Evolutionary conservation across 345 rosid genomes (phyloP).

Genomic region (Pelargonium nanum): DNA sequence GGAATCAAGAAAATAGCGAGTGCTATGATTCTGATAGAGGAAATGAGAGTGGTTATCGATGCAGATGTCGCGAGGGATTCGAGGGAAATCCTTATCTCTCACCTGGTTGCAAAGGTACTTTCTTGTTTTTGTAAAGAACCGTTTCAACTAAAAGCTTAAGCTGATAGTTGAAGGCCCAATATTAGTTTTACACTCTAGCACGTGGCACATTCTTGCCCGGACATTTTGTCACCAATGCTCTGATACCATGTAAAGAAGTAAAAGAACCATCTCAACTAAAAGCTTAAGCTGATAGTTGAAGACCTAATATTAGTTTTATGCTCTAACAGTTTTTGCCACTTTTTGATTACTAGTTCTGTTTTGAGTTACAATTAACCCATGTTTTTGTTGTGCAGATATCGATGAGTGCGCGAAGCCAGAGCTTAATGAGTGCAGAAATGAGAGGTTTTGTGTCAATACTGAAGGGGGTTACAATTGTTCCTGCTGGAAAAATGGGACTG

Average conservation of each 20-base stretch:
- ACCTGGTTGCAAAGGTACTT: not conserved
- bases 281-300: too few species aligned
- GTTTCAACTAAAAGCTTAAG: too few species aligned
- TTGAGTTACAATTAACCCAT: not conserved
- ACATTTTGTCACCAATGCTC: too few species aligned
- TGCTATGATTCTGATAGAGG: not conserved
- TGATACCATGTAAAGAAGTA: too few species aligned
- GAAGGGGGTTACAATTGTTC: not conserved
- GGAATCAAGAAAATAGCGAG: not conserved
- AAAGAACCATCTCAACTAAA: too few species aligned
- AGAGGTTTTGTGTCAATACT: not conserved
- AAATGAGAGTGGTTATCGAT: conserved; percentile 9
- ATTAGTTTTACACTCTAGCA: too few species aligned
- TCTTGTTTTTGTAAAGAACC: too few species aligned
- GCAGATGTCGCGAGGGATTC: conserved; percentile 18
- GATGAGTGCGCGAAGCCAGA: not conserved
- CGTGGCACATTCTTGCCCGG: too few species aligned
- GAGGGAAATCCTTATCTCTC: not conserved
- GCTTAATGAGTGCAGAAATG: not conserved
- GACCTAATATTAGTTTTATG: too few species aligned
- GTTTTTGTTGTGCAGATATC: not conserved
- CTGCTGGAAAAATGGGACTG: not conserved
- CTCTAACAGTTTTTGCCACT: too few species aligned
- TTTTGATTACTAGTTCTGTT: too few species aligned
- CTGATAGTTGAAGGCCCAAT: too few species aligned